Evolutionary conservation across 768 basidiomycete genomes (phyloP), one percentile per base, ranked within the genome.

Genomic region (Mycena haematopus): DNA sequence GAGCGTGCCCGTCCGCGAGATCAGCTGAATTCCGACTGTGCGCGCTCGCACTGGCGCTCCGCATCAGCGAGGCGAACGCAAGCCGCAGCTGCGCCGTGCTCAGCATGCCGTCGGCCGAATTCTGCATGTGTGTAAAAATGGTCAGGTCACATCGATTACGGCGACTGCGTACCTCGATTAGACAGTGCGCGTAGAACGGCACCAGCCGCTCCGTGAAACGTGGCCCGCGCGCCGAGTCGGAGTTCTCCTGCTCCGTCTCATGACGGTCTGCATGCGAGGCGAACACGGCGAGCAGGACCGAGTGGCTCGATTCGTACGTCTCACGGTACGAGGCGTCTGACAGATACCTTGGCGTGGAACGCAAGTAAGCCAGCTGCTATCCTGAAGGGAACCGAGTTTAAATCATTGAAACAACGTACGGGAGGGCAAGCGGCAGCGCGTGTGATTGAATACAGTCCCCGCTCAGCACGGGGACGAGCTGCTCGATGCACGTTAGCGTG

Each of bases 231-330:
- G n/a, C 21, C 70, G 72, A 44, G 38, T 55, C 17, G 1, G 49
- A 14, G 19, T 29, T 21, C 8, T 35, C 45, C 40, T 19, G 19
- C 40, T 19, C 40, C 19, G 40, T 19, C 40, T 17, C 40, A 15
- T 68, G 50, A 21, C 72, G 75, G 63, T 84, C 80, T 0, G 86
- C 84, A 68, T 84, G 81, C 29, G 85, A 80, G 11, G 89, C 83
- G 70, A 93, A 89, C 42, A 93, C 79, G 5, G 93, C 82, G 15
- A 96, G 78, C 36, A 95, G 76, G 27, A 92, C 91, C 10, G 93
- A 95, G 72, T 95, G 94, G 1, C 93, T 87, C 0, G 92, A 90
- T 72, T 96, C 93, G 68, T 87, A 95, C n/a, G 86, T 86, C 65
- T 94, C 90, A 35, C 90, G 86, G 65, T 91, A 79, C 15, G 58